These are phyloP conservation scores for Phytophthora tentaculata DNA, from an alignment of 352 stramenopile genomes.

Conservation along the genomic window DNA sequence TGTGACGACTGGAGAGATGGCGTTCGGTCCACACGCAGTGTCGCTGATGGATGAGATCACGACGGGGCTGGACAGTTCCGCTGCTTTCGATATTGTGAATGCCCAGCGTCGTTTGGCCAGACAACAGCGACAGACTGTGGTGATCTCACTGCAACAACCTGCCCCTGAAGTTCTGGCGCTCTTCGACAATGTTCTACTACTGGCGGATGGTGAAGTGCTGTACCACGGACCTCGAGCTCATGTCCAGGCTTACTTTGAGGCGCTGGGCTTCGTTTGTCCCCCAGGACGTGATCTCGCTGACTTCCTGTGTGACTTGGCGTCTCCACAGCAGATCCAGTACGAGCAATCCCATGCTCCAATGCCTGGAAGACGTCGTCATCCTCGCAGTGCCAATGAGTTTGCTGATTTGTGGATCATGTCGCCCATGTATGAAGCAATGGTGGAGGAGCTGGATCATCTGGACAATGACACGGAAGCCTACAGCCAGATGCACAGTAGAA, in stretches of 20 bases:
- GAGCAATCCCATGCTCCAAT: conserved; percentile 29
- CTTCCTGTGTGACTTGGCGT: conserved; percentile 56
- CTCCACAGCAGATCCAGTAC: conserved; percentile 48
- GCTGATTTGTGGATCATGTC: conserved; percentile 54
- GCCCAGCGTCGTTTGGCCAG: conserved; percentile 41
- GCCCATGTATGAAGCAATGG: conserved; percentile 46
- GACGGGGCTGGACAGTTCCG: conserved; percentile 53
- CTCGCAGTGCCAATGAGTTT: conserved; percentile 44
- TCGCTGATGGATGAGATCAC: conserved; percentile 62
- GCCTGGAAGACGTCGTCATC: conserved; percentile 39
- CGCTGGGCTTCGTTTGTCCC: conserved; percentile 65
- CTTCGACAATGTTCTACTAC: conserved; percentile 93
- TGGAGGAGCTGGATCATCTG: conserved; percentile 39
- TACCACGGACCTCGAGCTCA: conserved; percentile 80
- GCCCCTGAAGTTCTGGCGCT: conserved; percentile 91
- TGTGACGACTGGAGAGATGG: conserved; percentile 88
- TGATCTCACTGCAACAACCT: conserved; percentile 88
- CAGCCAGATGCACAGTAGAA: conserved; percentile 25
- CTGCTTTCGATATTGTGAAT: conserved; percentile 55
- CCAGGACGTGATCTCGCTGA: conserved; percentile 48
- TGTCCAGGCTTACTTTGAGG: conserved; percentile 81
- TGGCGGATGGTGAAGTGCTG: conserved; percentile 89
- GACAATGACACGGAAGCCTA: conserved; percentile 35
- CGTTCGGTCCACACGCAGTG: conserved; percentile 70
- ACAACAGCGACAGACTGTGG: conserved; percentile 53